Evolutionary conservation across 371 early-diverging fungal species (phyloP), one percentile per base, ranked within the genome.

Genomic region (Circinella umbellata): DNA sequence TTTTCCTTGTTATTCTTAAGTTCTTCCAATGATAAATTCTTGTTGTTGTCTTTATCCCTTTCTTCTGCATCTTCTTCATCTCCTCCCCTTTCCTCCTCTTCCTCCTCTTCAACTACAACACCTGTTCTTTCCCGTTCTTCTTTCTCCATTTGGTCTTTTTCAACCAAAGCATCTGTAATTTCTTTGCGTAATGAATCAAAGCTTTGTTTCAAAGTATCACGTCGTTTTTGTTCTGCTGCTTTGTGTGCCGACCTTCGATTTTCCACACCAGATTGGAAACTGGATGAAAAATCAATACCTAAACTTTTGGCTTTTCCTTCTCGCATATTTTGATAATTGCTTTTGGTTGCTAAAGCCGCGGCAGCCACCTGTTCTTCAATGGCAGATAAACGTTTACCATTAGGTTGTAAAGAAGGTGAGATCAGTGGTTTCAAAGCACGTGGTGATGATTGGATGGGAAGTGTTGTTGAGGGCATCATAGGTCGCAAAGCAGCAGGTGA

Each of bases 171-270:
- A 5, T 88, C 87, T 15, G 92, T 91, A 37, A 96, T 74, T 42
- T 93, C 82, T 9, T 76, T 69, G 20, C 90, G 82, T 11, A 98
- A 80, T n/a, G 90, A 85, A 57, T 96, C 94, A 75, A 98, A 98
- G 48, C 93, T 91, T 51, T 90, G 82, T 67, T 95, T 95, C 20
- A 96, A 79, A 36, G 92, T 90, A 71, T 95, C 95, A n/a, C 98
- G 83, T n/a, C 98, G 90, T 71, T 92, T 91, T 76, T 98, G 97
- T 73, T 98, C 98, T 4, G 98, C 97, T 17, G 92, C 92, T 73
- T 96, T 95, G 80, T 97, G 97, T 7, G 89, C 90, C 10, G 91
- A 91, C 14, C 91, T 86, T 3, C 94, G 86, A 15, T 87, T 86
- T 74, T 94, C 93, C 60, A 93, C 85, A 3, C 91, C 91, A 0